Percentiles rank a stretch among this genome's conserved stretches.
Conservation (phyloP, 768 basidiomycete species). For the Hygrophorus pudorinus region DNA sequence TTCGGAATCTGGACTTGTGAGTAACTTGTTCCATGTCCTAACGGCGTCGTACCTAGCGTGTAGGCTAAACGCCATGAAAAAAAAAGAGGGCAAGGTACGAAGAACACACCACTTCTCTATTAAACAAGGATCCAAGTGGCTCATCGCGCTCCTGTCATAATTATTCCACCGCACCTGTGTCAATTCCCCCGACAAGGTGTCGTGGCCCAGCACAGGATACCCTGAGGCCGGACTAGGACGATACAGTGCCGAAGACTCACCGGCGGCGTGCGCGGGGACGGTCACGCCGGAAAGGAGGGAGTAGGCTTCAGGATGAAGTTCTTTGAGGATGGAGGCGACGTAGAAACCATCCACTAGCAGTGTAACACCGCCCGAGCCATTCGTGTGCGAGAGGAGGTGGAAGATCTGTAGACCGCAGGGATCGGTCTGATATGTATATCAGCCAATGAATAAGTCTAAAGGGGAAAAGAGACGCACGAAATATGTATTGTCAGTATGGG, state of each 20-base stretch:
- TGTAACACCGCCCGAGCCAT: constrained; percentile 76
- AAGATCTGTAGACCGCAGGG: constrained; percentile 95
- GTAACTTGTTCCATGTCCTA: constrained; percentile 61
- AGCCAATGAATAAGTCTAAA: not conserved
- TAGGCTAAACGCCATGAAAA: not conserved
- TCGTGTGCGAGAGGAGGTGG: constrained; percentile 79
- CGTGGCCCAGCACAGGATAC: constrained; percentile 67
- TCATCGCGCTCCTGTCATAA: constrained; percentile 82
- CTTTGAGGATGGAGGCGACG: constrained; percentile 69
- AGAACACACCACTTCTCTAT: constrained; percentile 64
- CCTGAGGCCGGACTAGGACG: constrained; percentile 45
- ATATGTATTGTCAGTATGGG: constrained; percentile 66
- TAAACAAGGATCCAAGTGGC: constrained; percentile 39
- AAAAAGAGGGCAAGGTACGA: not conserved
- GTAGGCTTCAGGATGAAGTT: constrained; percentile 64
- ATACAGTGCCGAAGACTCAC: constrained; percentile 53
- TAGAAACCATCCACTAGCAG: constrained; percentile 97
- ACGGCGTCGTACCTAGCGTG: constrained; percentile 67
- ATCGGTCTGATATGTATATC: constrained; percentile 50
- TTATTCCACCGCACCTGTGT: constrained; percentile 89
- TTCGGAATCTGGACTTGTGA: constrained; percentile 76
- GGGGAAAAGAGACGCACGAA: constrained; percentile 31
- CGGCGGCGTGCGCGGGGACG: constrained; percentile 83
- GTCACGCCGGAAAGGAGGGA: constrained; percentile 53
- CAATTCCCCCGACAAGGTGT: constrained; percentile 47